Percentiles rank a stretch among this genome's conserved stretches.
Evolutionary conservation across 768 basidiomycete species (phyloP).

Genomic region (Cytidiella melzeri): DNA sequence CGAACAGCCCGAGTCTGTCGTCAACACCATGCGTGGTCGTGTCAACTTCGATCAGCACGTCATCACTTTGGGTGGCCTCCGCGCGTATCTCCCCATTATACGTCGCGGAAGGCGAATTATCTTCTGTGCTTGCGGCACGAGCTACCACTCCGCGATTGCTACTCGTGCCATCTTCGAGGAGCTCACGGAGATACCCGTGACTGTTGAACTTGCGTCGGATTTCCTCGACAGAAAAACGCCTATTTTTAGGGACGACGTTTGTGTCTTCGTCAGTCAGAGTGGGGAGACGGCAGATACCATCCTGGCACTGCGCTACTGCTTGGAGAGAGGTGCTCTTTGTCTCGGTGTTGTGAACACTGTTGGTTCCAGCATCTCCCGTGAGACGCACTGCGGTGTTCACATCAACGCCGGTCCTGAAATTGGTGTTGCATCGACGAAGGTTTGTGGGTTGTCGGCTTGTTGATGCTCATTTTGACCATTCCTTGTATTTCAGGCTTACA

Average conservation of each 20-base stretch:
- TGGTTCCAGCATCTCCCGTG: conserved; percentile 94
- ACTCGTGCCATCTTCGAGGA: conserved; percentile 98
- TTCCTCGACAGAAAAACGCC: conserved; percentile 99
- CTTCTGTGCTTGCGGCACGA: conserved; percentile 97
- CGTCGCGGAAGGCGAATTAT: conserved; percentile 91
- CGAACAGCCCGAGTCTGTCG: conserved; percentile 97
- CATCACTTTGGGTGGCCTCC: conserved; percentile 92
- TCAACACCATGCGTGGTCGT: conserved; percentile 99
- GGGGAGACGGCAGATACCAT: conserved; percentile 99
- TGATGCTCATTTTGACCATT: too few species aligned
- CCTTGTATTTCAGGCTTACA: conserved; percentile 79
- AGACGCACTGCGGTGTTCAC: conserved; percentile 98
- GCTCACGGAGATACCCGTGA: conserved; percentile 96
- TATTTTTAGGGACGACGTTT: conserved; percentile 98
- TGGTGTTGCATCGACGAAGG: conserved; percentile 98
- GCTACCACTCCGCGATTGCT: conserved; percentile 95
- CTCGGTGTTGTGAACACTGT: conserved; percentile 99
- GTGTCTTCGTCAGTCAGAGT: conserved; percentile 93
- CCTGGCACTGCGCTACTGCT: conserved; percentile 90
- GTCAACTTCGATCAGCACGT: conserved; percentile 94
- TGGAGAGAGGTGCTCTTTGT: conserved; percentile 94
- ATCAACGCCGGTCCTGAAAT: conserved; percentile 99
- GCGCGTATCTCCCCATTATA: conserved; percentile 93
- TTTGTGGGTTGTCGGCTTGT: too few species aligned
- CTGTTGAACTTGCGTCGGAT: conserved; percentile 95